Percentiles rank a stretch among this genome's conserved stretches.
Conservation (phyloP, 805 yeast genomes). For the Soucietia sequanensis region DNA sequence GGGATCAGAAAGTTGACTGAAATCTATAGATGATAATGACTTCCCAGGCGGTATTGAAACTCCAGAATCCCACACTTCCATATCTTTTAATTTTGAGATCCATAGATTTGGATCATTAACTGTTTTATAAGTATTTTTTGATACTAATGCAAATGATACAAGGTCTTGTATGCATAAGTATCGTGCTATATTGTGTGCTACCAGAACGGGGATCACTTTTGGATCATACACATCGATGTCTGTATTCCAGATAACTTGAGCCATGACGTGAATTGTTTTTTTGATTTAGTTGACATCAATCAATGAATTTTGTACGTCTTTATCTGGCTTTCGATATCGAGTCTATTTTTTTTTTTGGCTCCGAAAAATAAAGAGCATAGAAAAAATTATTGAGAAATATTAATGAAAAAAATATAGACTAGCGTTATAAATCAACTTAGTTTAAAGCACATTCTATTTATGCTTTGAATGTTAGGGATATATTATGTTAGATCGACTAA, state of each 20-base stretch:
- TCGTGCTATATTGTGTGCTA: constrained; percentile 33
- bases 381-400: no score
- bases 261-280: no score
- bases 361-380: no score
- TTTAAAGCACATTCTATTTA: no score
- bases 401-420: no score
- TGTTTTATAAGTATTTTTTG: constrained; percentile 35
- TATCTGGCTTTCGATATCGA: no score
- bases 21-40: background rate
- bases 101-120: constrained; percentile 40
- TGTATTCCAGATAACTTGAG: constrained; percentile 46
- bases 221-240: constrained; percentile 45
- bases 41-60: background rate
- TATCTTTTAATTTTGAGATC: constrained; percentile 31
- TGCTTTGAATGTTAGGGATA: no score
- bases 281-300: no score
- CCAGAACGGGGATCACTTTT: constrained; percentile 36
- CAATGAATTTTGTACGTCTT: no score
- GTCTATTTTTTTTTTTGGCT: no score
- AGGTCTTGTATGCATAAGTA: constrained; percentile 39
- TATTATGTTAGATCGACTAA: no score
- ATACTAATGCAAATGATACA: constrained; percentile 35
- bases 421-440: no score
- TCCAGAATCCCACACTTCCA: constrained; percentile 37
- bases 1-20: constrained; percentile 20